Base-by-base conservation (phyloP, 306 rosid genomes). In the Adenanthera pavonina region DNA sequence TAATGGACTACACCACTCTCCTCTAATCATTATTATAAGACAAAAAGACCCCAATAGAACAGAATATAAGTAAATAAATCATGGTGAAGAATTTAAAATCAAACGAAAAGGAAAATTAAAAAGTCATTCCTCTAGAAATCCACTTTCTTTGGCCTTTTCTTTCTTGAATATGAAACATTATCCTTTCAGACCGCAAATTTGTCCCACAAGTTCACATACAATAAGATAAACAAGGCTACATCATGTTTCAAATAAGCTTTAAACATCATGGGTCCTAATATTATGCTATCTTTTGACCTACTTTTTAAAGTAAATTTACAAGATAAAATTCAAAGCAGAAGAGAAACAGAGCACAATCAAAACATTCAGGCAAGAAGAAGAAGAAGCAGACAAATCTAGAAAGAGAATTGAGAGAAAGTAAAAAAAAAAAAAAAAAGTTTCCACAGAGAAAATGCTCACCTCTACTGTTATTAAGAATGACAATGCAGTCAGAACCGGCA, bases 391-490 rank as follows among this genome's bases (percentile, higher is more conserved):
- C 57, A 60, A 78, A 15, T 51, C 82, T 54, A 49, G 69, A 54
- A 78, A 72, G 61, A 76, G 62, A 52, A 65, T 51, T 66, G 64
- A 44, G 84, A 66, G 66, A 70, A 51, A 71, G 72, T 43, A 41
- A 76, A 68, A 65, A 6, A 17, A 19, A 33, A 19, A 33, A 72
- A 19, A 33, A 25, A 25, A 72, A 19, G 57, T 41, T 59, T 52
- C 54, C 33, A 51, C 35, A 44, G 65, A 69, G 70, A 25, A 78
- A 69, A 85, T 44, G 30, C 88, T 68, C 84, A 95, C 98, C 98
- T 95, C 99, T 72, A 93, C 94, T 3, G 97, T 89, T 56, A 93
- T 9, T 88, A 94, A 87, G 88, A 92, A 95, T 70, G 98, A 80
- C 87, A 95, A 72, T 33, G 86, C 96, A 11, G 99, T 81, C 87